A percentile compares a stretch with the other conserved stretches of the same genome.
These are phyloP conservation scores for Ogataea kodamae DNA, from an alignment of 805 yeast genomes.

Conservation along the genomic window DNA sequence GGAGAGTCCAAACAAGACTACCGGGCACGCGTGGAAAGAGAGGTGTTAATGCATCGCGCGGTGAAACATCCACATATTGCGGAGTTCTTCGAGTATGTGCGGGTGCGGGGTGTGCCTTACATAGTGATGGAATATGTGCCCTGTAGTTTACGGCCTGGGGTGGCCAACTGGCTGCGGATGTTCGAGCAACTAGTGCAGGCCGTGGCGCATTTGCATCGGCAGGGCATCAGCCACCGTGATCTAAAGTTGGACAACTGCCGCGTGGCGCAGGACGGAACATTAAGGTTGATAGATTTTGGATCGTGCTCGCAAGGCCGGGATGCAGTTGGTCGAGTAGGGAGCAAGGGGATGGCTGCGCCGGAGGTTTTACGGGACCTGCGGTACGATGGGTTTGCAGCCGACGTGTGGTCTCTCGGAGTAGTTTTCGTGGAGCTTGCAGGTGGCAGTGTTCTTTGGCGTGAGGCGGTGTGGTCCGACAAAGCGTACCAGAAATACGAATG, in stretches of 20 bases:
- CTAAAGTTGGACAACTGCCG: constrained; percentile 47
- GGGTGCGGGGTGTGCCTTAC: constrained; percentile 23
- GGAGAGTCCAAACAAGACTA: constrained; percentile 41
- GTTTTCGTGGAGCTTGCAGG: constrained; percentile 34
- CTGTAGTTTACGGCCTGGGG: constrained; percentile 14
- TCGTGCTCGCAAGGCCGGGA: constrained; percentile 33
- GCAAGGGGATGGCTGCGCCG: constrained; percentile 45
- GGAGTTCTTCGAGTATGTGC: constrained; percentile 31
- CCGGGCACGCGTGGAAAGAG: constrained; percentile 35
- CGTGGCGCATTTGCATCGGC: constrained; percentile 37
- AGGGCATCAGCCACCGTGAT: constrained; percentile 45
- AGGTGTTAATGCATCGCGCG: constrained; percentile 31
- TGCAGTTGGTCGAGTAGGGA: constrained; percentile 45
- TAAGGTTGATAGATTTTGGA: constrained; percentile 53
- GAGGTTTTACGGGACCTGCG: constrained; percentile 37
- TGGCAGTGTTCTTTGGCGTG: constrained; percentile 44
- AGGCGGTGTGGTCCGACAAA: constrained; percentile 31
- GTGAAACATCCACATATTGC: constrained; percentile 36
- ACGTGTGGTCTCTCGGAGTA: constrained; percentile 51
- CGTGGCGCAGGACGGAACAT: constrained; percentile 26
- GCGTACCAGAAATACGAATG: constrained; percentile 9
- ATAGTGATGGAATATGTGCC: constrained; percentile 37
- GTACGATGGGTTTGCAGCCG: constrained; percentile 41
- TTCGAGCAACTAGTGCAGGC: constrained; percentile 43
- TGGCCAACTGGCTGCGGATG: constrained; percentile 31